Percentiles rank a stretch among this genome's conserved stretches.
Evolutionary conservation across 75 land plant species (phyloP).

Genomic region (Selaginella tamariscina): DNA sequence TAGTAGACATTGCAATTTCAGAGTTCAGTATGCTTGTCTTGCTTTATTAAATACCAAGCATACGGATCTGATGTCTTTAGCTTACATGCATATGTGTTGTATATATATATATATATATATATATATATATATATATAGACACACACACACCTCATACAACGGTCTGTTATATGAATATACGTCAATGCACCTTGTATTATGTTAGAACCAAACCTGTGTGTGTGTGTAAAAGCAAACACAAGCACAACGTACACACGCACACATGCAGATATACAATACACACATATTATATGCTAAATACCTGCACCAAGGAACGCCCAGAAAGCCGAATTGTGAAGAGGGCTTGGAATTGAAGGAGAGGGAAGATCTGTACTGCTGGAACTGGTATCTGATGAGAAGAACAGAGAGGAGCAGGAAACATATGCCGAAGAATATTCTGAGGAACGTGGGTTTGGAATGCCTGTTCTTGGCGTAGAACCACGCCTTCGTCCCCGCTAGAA

Average conservation of each 20-base stretch:
- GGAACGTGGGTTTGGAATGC: background rate
- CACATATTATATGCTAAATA: background rate
- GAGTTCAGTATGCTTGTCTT: too few species aligned
- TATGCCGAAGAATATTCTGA: background rate
- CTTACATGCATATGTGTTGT: too few species aligned
- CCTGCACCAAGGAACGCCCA: constrained; percentile 94
- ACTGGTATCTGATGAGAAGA: background rate
- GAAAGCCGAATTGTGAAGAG: constrained; percentile 44
- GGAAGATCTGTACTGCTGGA: too few species aligned
- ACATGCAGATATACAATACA: background rate
- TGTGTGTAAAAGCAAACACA: background rate
- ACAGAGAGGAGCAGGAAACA: background rate
- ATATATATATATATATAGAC: too few species aligned
- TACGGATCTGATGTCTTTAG: too few species aligned
- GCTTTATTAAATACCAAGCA: too few species aligned
- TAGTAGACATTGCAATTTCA: background rate
- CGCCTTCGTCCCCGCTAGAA: background rate
- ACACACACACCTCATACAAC: too few species aligned
- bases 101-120: too few species aligned
- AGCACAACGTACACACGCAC: background rate
- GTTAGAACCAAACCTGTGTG: background rate
- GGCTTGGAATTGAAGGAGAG: too few species aligned
- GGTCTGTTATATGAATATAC: too few species aligned
- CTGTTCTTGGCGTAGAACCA: background rate
- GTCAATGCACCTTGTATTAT: too few species aligned